phyloP scores from a whole-genome alignment of 306 rosid genomes.

The Canavalia ensiformis region DNA sequence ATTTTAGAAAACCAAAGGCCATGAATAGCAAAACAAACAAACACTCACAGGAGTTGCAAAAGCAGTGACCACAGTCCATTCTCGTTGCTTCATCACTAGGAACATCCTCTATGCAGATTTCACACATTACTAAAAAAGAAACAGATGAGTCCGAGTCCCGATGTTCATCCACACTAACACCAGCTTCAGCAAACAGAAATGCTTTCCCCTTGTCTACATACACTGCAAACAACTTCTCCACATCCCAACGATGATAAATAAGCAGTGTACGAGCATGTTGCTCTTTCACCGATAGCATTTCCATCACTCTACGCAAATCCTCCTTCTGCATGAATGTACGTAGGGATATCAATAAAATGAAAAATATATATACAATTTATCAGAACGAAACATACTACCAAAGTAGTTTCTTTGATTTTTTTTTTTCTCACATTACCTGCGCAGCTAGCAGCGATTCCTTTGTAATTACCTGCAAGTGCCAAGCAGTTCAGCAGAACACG shows the following conservation, averaged over 20 bases:
- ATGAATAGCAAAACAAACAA: constrained; percentile 27
- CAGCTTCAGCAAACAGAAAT: constrained; percentile 73
- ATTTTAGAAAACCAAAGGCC: constrained; percentile 7
- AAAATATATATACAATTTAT: neutral
- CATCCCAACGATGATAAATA: constrained; percentile 91
- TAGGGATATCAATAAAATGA: constrained; percentile 33
- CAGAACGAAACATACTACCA: neutral
- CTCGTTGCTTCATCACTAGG: constrained; percentile 70
- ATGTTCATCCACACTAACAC: constrained; percentile 71
- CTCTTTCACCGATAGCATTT: constrained; percentile 74
- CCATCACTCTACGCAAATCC: constrained; percentile 90
- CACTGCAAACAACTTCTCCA: constrained; percentile 72
- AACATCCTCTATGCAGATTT: constrained; percentile 82
- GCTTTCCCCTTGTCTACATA: constrained; percentile 75
- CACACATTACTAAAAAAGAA: constrained; percentile 62
- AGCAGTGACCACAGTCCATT: constrained; percentile 96
- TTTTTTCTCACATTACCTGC: constrained; percentile 64
- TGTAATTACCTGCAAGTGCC: constrained; percentile 73
- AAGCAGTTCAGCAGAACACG: constrained; percentile 32
- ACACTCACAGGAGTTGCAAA: constrained; percentile 86
- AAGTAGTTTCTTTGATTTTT: neutral
- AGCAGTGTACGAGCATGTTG: constrained; percentile 92
- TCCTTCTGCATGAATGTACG: constrained; percentile 64
- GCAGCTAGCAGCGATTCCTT: constrained; percentile 79
- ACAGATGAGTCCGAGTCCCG: constrained; percentile 45